Evolutionary conservation across 148 eudicot genomes (phyloP).

Genomic region (Chenopodium formosanum): DNA sequence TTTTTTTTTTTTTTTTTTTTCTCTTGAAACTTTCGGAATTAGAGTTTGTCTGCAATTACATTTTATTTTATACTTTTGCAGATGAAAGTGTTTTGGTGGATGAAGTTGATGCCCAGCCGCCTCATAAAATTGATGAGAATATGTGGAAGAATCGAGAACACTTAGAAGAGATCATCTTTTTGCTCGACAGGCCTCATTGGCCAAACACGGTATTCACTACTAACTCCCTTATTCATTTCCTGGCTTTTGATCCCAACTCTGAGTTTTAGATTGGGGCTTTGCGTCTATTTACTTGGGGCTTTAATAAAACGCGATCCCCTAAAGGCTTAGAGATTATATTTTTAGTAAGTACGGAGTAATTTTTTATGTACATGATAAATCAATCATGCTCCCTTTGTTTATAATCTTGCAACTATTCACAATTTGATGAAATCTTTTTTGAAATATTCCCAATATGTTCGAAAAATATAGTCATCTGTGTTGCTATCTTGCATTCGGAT

Average conservation of each 20-base stretch:
- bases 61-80: conserved; percentile 24
- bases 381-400: no score
- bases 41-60: no score
- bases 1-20: neutral
- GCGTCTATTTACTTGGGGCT: neutral
- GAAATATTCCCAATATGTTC: no score
- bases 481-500: no score
- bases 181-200: conserved; percentile 71
- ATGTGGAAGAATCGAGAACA: conserved; percentile 98
- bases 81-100: conserved; percentile 53
- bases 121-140: conserved; percentile 93
- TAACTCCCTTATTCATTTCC: neutral
- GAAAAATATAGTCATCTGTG: no score
- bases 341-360: no score
- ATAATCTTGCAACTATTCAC: no score
- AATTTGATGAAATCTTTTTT: no score
- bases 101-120: conserved; percentile 68
- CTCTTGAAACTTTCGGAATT: neutral
- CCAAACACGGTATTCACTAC: conserved; percentile 52
- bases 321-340: no score
- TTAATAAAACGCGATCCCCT: no score
- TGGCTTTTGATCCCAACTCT: neutral
- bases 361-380: no score
- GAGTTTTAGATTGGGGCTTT: neutral
- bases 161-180: conserved; percentile 74